phyloP scores from a whole-genome alignment of 2,329 filamentous ascomycete genomes.

The Arthrinium phaeospermum region DNA sequence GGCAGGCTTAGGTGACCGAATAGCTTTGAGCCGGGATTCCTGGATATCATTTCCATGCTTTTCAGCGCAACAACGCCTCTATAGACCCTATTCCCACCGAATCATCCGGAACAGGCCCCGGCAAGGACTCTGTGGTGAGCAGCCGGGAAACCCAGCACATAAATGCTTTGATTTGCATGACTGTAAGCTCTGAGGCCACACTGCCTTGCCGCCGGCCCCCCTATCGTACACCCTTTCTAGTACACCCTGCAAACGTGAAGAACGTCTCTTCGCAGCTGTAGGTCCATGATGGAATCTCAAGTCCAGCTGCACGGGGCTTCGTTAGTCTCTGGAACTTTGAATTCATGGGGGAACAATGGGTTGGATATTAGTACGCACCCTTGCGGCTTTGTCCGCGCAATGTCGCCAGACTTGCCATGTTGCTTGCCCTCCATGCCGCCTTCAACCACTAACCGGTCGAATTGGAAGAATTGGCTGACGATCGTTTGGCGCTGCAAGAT shows the following conservation, averaged over 20 bases:
- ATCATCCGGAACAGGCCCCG: background rate
- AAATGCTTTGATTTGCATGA: background rate
- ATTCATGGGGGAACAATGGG: background rate
- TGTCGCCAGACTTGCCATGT: constrained; percentile 66
- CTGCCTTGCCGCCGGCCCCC: background rate
- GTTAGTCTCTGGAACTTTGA: background rate
- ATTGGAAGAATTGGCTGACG: constrained; percentile 92
- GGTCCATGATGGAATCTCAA: background rate
- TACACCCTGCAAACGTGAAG: constrained; percentile 1
- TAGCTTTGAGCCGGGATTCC: background rate
- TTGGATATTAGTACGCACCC: constrained; percentile 60
- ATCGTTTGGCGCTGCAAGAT: constrained; percentile 83
- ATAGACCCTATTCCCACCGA: background rate
- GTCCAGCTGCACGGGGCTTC: background rate
- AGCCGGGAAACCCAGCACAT: background rate
- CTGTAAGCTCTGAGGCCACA: background rate
- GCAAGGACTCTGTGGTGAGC: background rate
- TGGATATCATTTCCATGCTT: background rate
- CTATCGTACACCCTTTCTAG: constrained; percentile 7
- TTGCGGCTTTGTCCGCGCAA: constrained; percentile 78
- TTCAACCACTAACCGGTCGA: constrained; percentile 91
- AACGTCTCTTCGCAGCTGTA: background rate
- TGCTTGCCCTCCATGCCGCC: constrained; percentile 80
- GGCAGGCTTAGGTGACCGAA: background rate
- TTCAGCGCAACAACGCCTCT: constrained; percentile 2